A percentile compares a stretch with the other conserved stretches of the same genome.
Evolutionary conservation across 2,329 filamentous ascomycete species (phyloP).

Genomic region (Pseudonectria foliicola): DNA sequence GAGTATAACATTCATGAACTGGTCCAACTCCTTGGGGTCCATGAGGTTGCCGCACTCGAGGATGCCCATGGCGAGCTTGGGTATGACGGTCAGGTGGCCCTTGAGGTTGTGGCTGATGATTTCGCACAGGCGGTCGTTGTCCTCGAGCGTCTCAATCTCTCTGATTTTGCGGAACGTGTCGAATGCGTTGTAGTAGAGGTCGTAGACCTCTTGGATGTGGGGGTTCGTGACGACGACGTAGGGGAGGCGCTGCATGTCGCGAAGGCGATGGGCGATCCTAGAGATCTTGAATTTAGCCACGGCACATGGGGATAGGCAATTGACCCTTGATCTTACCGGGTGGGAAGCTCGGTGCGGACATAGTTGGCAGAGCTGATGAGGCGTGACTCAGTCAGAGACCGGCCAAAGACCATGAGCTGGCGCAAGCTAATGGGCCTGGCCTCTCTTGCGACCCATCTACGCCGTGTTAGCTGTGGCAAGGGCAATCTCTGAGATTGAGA

Average conservation of each 20-base stretch:
- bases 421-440: constrained; percentile 92
- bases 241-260: constrained; percentile 93
- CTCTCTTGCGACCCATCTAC: constrained; percentile 86
- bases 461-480: constrained; percentile 10
- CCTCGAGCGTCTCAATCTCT: constrained; percentile 76
- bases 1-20: constrained; percentile 90
- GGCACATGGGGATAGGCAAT: not conserved
- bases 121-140: constrained; percentile 83
- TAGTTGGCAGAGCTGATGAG: constrained; percentile 95
- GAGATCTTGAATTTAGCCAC: constrained; percentile 7
- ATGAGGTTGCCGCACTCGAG: constrained; percentile 82
- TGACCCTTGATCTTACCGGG: constrained; percentile 28
- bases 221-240: constrained; percentile 95
- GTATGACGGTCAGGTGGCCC: constrained; percentile 88
- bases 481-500: constrained; percentile 4
- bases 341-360: constrained; percentile 88
- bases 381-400: constrained; percentile 82
- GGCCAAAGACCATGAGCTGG: constrained; percentile 94
- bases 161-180: constrained; percentile 78
- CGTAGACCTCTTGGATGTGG: constrained; percentile 90
- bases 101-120: constrained; percentile 71
- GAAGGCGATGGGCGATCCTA: constrained; percentile 85
- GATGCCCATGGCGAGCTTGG: constrained; percentile 88
- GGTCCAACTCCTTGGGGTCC: constrained; percentile 73
- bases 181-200: constrained; percentile 95